Conservation (phyloP, 352 stramenopile species). For the Phytophthora sojae region DNA sequence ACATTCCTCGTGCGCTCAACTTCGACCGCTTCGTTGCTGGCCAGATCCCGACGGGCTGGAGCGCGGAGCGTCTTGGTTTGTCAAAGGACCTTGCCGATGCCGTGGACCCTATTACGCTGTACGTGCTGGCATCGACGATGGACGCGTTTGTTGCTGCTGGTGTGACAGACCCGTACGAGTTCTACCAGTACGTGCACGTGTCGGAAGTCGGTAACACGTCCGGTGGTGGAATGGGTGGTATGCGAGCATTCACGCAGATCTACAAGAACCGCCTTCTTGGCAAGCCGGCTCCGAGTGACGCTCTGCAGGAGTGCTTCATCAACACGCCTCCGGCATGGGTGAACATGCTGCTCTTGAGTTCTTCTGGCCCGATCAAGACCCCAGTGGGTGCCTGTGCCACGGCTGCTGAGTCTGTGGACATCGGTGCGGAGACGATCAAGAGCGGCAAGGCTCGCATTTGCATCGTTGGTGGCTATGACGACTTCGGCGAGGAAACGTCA, state of each 20-base stretch:
- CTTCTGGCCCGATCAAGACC: slow-evolving; percentile 90
- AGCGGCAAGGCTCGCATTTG: slow-evolving; percentile 87
- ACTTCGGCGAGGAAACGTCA: slow-evolving; percentile 87
- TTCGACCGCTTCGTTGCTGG: slow-evolving; percentile 90
- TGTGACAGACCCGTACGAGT: slow-evolving; percentile 93
- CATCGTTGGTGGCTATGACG: slow-evolving; percentile 87
- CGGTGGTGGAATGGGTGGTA: slow-evolving; percentile 84
- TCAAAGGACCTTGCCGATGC: slow-evolving; percentile 84
- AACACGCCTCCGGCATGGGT: slow-evolving; percentile 91
- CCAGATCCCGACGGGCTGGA: slow-evolving; percentile 91
- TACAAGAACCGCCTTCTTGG: slow-evolving; percentile 77
- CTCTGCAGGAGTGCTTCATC: slow-evolving; percentile 88
- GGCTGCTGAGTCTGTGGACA: slow-evolving; percentile 88
- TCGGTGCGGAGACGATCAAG: slow-evolving; percentile 90
- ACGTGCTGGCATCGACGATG: slow-evolving; percentile 76
- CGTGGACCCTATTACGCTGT: slow-evolving; percentile 85
- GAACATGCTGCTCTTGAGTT: slow-evolving; percentile 91
- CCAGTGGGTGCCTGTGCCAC: slow-evolving; percentile 88
- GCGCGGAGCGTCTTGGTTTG: slow-evolving; percentile 78
- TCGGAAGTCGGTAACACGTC: slow-evolving; percentile 89
- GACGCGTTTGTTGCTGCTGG: slow-evolving; percentile 87
- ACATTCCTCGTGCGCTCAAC: slow-evolving; percentile 77
- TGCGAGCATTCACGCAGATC: slow-evolving; percentile 80
- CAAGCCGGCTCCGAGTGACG: slow-evolving; percentile 81
- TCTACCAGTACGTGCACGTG: slow-evolving; percentile 93